Percentiles rank a stretch among this genome's conserved stretches.
These are phyloP conservation scores for Rubia balearica DNA, from an alignment of 305 asterid genomes.

Conservation along the genomic window DNA sequence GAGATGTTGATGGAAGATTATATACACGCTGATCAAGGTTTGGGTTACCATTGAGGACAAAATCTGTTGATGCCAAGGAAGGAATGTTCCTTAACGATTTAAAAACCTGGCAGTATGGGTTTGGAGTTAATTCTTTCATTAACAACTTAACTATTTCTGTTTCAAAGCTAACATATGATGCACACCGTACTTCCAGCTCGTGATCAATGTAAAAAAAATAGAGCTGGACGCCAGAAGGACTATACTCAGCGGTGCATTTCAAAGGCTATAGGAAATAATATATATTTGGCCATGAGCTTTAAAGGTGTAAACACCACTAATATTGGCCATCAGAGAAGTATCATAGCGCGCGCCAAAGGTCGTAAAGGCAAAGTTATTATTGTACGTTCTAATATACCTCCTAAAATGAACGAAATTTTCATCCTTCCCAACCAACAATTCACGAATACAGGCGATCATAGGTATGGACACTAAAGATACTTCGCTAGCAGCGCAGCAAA, in stretches of 20 bases:
- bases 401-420: too few species aligned
- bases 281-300: too few species aligned
- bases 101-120: neutral
- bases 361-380: too few species aligned
- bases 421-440: too few species aligned
- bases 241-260: too few species aligned
- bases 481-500: neutral
- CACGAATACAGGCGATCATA: neutral
- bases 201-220: neutral
- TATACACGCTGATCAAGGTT: slow-evolving; percentile 1
- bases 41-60: neutral
- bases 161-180: neutral
- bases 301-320: too few species aligned
- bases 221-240: neutral
- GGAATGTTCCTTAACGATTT: neutral
- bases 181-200: neutral
- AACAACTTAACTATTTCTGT: neutral
- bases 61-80: neutral
- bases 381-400: too few species aligned
- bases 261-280: too few species aligned
- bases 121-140: rapidly evolving
- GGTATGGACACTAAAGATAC: neutral
- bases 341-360: too few species aligned
- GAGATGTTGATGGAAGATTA: neutral
- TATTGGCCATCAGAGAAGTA: too few species aligned